Evolutionary conservation across 23 red algal species (phyloP).

Genomic region (Gracilaria caudata): DNA sequence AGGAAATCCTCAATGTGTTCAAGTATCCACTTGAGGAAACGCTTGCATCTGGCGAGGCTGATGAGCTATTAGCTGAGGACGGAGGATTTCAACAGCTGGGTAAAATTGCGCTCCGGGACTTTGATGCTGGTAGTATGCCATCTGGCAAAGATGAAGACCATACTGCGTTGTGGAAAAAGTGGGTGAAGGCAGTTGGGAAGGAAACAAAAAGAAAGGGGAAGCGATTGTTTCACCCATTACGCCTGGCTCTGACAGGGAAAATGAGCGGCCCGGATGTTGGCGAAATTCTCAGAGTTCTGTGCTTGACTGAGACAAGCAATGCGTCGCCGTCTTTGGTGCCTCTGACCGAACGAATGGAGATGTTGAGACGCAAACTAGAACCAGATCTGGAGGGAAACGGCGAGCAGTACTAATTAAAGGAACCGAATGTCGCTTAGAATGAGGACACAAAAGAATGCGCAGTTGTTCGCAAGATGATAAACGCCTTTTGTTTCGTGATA

Average conservation of each 20-base stretch:
- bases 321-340: conserved; percentile 53
- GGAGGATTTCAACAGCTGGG: conserved; percentile 87
- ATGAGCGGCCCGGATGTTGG: conserved; percentile 99
- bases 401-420: not conserved
- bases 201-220: conserved; percentile 85
- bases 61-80: conserved; percentile 77
- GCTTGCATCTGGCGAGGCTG: conserved; percentile 74
- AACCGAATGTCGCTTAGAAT: not conserved
- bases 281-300: conserved; percentile 74
- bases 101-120: conserved; percentile 40
- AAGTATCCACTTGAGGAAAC: conserved; percentile 84
- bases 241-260: conserved; percentile 90
- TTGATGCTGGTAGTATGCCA: conserved; percentile 61
- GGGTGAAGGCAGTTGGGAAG: conserved; percentile 89
- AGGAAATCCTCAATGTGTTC: conserved; percentile 62
- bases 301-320: conserved; percentile 57
- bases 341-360: conserved; percentile 70
- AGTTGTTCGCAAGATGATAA: not conserved
- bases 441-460: not conserved
- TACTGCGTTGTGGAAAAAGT: conserved; percentile 82
- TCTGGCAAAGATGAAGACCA: conserved; percentile 56
- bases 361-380: conserved; percentile 39
- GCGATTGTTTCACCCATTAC: conserved; percentile 93
- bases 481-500: not conserved
- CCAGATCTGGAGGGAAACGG: not conserved